Base-by-base conservation (phyloP, 805 yeast species). In the Ogataea saltuana region DNA sequence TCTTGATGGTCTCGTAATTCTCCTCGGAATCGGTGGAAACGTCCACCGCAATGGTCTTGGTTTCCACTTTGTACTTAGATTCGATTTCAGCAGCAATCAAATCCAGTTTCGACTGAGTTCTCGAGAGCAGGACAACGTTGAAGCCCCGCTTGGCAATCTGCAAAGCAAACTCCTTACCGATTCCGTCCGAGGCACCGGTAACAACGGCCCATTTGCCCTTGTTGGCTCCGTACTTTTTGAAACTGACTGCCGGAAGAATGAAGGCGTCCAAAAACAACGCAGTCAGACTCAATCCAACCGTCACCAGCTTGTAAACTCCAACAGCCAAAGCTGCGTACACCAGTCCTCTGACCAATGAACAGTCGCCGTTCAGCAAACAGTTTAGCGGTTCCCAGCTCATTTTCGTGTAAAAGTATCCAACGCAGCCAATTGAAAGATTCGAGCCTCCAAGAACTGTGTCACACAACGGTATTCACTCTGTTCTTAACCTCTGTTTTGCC, bases 181-280 rank as follows among this genome's bases (percentile, higher is more conserved):
- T 85, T 26, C 99, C 99, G 63, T 93, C 98, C 36, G 97, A 88
- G 3, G 97, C 95, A 45, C 99, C 99, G 6, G 99, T 93, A 13
- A 93, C 78, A 23, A 93, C 85, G n/a, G 97, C 97, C 91, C 97
- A 93, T 30, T 77, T 72, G 20, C 84, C 85, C 39, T 68, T 65
- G 47, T 72, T 71, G 20, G 91, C 84, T n/a, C 97, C 96, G 59
- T 89, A 89, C 60, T 79, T 81, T 31, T 63, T 58, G 57, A 75
- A 83, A 58, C 72, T 63, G 37, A 72, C 80, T 6, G 81, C 68
- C 23, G 91, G 88, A 25, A 84, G 69, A 19, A 87, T 46, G 58
- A 80, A 84, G 38, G 83, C 63, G 50, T 85, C 90, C 16, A 71
- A 53, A n/a, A 86, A 29, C 48, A 86, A 56, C 2, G 88, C 65